A percentile compares a stretch with the other conserved stretches of the same genome.
Evolutionary conservation across 371 early-diverging fungal species (phyloP).

Genomic region (Actinomortierella wolfii): DNA sequence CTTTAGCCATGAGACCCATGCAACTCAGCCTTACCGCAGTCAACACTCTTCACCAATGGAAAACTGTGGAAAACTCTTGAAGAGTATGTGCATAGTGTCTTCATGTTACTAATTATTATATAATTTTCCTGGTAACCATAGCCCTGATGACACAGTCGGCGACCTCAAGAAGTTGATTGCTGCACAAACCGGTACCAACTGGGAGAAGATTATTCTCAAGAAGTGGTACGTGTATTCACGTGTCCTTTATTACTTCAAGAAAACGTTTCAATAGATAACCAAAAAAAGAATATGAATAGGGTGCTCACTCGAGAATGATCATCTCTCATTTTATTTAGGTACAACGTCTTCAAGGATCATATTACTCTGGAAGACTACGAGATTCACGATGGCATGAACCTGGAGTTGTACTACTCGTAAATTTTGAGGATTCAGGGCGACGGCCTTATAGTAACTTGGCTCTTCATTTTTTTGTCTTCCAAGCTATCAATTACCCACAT

Average conservation of each 20-base stretch:
- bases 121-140: slow-evolving; percentile 32
- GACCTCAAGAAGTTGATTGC: slow-evolving; percentile 93
- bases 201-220: slow-evolving; percentile 90
- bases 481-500: too few relatives aligned
- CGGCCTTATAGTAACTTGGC: too few relatives aligned
- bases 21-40: neutral
- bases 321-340: slow-evolving; percentile 44
- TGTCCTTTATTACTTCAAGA: neutral
- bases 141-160: slow-evolving; percentile 86
- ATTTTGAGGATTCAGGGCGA: neutral
- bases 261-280: too few relatives aligned
- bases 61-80: neutral
- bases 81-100: too few relatives aligned
- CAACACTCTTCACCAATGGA: neutral
- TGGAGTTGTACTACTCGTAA: slow-evolving; percentile 82
- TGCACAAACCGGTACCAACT: slow-evolving; percentile 92
- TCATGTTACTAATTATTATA: too few relatives aligned
- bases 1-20: neutral
- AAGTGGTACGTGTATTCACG: slow-evolving; percentile 68
- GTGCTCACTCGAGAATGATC: too few relatives aligned
- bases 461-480: too few relatives aligned
- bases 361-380: slow-evolving; percentile 94
- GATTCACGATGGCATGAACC: slow-evolving; percentile 90
- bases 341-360: slow-evolving; percentile 90
- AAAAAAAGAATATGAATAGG: too few relatives aligned